phyloP scores from a whole-genome alignment of 2,329 filamentous ascomycete species.

The Thelonectria blattea region DNA sequence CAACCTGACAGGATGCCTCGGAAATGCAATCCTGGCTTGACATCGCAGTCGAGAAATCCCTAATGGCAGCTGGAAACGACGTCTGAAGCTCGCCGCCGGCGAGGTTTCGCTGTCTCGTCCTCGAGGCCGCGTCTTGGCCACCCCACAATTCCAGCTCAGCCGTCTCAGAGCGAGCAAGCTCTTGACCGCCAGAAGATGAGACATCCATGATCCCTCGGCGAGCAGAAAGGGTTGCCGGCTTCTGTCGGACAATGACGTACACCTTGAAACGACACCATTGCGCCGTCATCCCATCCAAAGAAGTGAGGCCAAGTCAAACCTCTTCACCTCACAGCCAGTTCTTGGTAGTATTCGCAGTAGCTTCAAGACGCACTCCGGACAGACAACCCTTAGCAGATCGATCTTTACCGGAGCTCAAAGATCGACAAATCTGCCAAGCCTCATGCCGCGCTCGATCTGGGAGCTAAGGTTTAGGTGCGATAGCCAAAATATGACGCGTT shows the following conservation, averaged over 20 bases:
- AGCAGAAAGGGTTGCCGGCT: background rate
- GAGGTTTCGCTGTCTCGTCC: background rate
- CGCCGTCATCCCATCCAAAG: constrained; percentile 11
- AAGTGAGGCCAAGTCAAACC: background rate
- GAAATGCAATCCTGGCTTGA: constrained; percentile 1
- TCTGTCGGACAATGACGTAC: background rate
- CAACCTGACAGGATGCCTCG: background rate
- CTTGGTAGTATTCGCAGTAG: background rate
- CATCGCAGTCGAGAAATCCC: background rate
- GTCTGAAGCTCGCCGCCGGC: background rate
- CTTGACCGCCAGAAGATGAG: background rate
- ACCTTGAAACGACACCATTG: background rate
- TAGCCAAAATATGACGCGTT: too few species aligned
- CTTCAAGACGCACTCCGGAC: too few species aligned
- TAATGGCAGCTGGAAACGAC: background rate
- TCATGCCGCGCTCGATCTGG: too few species aligned
- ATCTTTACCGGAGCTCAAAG: too few species aligned
- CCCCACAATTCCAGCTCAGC: background rate
- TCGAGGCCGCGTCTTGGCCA: background rate
- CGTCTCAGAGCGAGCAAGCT: background rate
- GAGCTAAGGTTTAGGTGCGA: too few species aligned
- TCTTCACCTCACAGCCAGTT: background rate
- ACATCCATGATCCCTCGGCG: background rate
- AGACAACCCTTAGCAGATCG: too few species aligned
- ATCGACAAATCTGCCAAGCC: too few species aligned